Conservation (phyloP, 371 early-diverging fungal species). For the Haplosporangium sp. region DNA sequence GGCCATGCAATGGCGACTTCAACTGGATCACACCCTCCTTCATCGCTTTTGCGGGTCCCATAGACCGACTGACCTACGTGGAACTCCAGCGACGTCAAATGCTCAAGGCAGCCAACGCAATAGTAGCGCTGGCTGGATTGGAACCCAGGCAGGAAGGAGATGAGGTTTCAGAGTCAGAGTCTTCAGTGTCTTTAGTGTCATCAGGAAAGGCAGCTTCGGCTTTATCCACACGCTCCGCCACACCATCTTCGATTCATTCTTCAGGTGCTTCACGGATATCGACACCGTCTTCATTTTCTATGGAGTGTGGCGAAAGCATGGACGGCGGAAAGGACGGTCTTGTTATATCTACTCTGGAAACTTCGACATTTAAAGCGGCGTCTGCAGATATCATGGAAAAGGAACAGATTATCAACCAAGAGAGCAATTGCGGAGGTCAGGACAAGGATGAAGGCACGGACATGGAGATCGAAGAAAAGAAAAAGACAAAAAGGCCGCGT, state of each 20-base stretch:
- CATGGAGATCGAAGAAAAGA: not conserved
- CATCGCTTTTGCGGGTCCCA: constrained; percentile 70
- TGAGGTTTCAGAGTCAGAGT: not conserved
- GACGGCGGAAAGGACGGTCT: not conserved
- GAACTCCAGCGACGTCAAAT: constrained; percentile 1
- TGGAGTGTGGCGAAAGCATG: not conserved
- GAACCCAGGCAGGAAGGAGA: not conserved
- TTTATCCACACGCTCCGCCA: constrained; percentile 9
- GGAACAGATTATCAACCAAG: too few species aligned
- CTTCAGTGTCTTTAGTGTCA: not conserved
- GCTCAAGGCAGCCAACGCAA: not conserved
- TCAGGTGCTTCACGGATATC: not conserved
- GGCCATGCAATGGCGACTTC: constrained; percentile 72
- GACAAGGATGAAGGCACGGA: not conserved
- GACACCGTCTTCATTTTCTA: not conserved
- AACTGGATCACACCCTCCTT: constrained; percentile 75
- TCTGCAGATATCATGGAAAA: too few species aligned
- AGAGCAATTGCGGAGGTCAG: not conserved
- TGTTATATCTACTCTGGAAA: too few species aligned
- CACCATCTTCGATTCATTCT: constrained; percentile 8
- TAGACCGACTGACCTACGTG: constrained; percentile 44
- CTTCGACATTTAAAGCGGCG: too few species aligned
- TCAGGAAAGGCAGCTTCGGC: not conserved
- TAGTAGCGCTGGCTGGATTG: not conserved
- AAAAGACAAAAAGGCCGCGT: constrained; percentile 14